phyloP scores from a whole-genome alignment of 2,329 filamentous ascomycete genomes.

The Trichoderma sp. region DNA sequence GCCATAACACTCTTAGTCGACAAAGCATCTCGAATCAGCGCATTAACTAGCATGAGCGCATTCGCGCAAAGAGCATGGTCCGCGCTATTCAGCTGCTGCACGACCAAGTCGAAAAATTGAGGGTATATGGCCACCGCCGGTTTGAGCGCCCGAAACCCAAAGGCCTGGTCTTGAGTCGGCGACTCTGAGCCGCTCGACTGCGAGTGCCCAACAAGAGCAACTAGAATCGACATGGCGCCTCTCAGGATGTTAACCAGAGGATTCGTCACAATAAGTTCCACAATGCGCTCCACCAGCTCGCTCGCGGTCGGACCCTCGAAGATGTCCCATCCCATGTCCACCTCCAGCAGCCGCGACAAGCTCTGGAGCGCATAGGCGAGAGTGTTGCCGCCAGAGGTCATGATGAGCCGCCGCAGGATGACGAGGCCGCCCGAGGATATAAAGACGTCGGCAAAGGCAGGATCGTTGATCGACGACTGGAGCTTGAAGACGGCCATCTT shows the following conservation, averaged over 20 bases:
- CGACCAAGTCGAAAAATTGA: slow-evolving; percentile 91
- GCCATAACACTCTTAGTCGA: slow-evolving; percentile 64
- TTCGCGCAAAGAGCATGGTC: slow-evolving; percentile 96
- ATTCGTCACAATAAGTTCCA: slow-evolving; percentile 91
- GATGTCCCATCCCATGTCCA: slow-evolving; percentile 97
- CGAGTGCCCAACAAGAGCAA: slow-evolving; percentile 87
- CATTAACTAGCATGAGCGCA: slow-evolving; percentile 92
- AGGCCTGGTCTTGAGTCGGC: slow-evolving; percentile 53
- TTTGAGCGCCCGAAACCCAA: slow-evolving; percentile 88
- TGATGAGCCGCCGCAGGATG: slow-evolving; percentile 78
- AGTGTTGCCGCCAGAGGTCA: slow-evolving; percentile 87
- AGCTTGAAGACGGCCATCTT: slow-evolving; percentile 99
- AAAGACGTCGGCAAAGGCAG: slow-evolving; percentile 94
- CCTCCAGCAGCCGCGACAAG: slow-evolving; percentile 82
- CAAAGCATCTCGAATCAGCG: slow-evolving; percentile 88
- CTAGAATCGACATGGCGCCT: slow-evolving; percentile 94
- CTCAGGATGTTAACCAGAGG: slow-evolving; percentile 96
- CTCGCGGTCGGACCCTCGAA: slow-evolving; percentile 65
- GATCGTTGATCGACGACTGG: slow-evolving; percentile 92
- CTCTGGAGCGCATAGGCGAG: slow-evolving; percentile 93
- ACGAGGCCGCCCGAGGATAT: slow-evolving; percentile 84
- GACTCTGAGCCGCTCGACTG: slow-evolving; percentile 53
- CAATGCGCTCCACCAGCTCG: slow-evolving; percentile 73
- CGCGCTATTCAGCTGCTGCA: slow-evolving; percentile 86
- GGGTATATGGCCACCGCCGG: slow-evolving; percentile 89